Evolutionary conservation across 352 stramenopile species (phyloP), one percentile per base, ranked within the genome.

Genomic region (Globisporangium irregulare): DNA sequence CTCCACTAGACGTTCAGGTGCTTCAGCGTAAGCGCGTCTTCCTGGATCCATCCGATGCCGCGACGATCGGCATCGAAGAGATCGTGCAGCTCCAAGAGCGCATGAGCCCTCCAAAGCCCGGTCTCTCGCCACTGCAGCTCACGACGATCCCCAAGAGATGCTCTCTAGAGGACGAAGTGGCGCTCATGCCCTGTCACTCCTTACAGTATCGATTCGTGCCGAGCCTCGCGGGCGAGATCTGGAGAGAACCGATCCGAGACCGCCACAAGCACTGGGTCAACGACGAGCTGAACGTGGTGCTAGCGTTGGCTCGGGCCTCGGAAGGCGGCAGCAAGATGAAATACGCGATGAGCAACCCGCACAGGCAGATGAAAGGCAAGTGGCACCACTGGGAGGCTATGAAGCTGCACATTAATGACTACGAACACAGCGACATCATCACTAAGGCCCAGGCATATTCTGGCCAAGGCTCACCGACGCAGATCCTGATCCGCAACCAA

Each of bases 121-220:
- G 14, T 20, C 67, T 20, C 12, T 83, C 83, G 41, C 70, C 74
- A 3, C 68, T 90, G 1, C 76, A 84, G 25, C 74, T 92, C 22
- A 53, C 75, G n/a, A 43, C 64, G 24, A 63, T 88, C 5, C 80
- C 84, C 1, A 81, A 80, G 25, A 90, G 87, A 55, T 87, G 81
- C 48, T 55, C 77, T 24, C 34, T 50, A 9, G 59, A 73, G 1
- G 84, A 92, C 59, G 84, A 92, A 66, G 55, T 90, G 18, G 80
- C 84, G 24, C 76, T 92, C n/a, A 92, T 92, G 84, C 84, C 84
- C 1, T 92, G 84, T 53, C 78, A 90, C 71, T 81, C 80, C 24
- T 60, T 89, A 2, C 70, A 76, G 25, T 77, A 90, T 27, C 78
- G 84, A 4, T 77, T 70, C 18, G 70, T 74, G 18, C 67, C 78